Evolutionary conservation across 1,139 yeast species (phyloP).

Genomic region (Saccharomyces hybrid): DNA sequence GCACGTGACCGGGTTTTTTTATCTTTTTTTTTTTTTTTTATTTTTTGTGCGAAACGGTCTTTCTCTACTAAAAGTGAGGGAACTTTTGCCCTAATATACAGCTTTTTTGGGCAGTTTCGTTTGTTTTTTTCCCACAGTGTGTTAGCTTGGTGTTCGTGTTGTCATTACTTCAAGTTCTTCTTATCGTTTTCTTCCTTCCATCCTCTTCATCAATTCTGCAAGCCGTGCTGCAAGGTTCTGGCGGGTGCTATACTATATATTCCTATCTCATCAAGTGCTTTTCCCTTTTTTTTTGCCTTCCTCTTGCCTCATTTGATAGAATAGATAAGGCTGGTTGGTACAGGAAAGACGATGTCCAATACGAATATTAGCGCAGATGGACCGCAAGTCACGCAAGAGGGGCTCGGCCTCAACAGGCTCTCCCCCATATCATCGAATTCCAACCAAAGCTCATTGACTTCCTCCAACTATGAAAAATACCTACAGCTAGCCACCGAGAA

Average conservation of each 20-base stretch:
- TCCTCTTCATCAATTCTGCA: neutral
- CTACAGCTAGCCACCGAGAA: slow-evolving; percentile 47
- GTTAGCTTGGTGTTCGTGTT: neutral
- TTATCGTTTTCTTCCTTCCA: neutral
- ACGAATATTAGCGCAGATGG: neutral
- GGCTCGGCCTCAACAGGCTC: neutral
- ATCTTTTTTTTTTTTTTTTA: no score
- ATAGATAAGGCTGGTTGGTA: neutral
- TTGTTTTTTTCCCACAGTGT: neutral
- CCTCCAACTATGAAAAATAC: slow-evolving; percentile 25
- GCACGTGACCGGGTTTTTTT: neutral
- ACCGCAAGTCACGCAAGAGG: neutral
- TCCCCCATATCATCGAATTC: neutral
- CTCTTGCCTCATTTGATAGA: neutral
- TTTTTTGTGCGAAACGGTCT: no score
- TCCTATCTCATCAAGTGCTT: neutral
- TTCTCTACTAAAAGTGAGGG: neutral
- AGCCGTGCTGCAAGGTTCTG: neutral
- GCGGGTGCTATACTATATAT: neutral
- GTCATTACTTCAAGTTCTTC: neutral
- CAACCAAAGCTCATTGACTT: slow-evolving; percentile 11
- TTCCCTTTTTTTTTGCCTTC: neutral
- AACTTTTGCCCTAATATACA: neutral
- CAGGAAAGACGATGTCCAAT: neutral
- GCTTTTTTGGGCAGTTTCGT: neutral